phyloP scores from a whole-genome alignment of 192 early-diverging fungal species.

The Coemansia sp. region DNA sequence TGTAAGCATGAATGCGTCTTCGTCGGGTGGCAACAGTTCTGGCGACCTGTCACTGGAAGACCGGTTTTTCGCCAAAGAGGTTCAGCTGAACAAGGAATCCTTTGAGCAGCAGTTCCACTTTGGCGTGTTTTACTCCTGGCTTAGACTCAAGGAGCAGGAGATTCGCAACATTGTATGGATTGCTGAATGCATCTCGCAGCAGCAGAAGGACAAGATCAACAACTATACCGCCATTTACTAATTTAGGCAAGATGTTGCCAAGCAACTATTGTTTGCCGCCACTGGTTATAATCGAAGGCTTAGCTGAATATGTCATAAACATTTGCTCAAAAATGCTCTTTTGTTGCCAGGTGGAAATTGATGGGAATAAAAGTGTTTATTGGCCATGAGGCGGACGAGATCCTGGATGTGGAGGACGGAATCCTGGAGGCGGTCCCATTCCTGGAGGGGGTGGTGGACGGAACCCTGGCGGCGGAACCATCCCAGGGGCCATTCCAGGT shows the following conservation, averaged over 20 bases:
- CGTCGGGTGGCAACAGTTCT: slow-evolving; percentile 10
- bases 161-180: slow-evolving; percentile 99
- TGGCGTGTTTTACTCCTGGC: slow-evolving; percentile 91
- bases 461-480: slow-evolving; percentile 50
- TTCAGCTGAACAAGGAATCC: slow-evolving; percentile 85
- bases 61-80: slow-evolving; percentile 93
- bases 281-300: no score
- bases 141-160: slow-evolving; percentile 98
- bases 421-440: slow-evolving; percentile 54
- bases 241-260: neutral
- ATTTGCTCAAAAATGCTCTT: neutral
- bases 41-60: slow-evolving; percentile 82
- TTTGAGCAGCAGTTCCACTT: slow-evolving; percentile 98
- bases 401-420: slow-evolving; percentile 43
- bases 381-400: slow-evolving; percentile 30
- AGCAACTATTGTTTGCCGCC: no score
- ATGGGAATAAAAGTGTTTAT: neutral
- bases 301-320: neutral
- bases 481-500: slow-evolving; percentile 44
- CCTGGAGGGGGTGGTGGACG: slow-evolving; percentile 21
- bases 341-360: neutral
- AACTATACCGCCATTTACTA: slow-evolving; percentile 93
- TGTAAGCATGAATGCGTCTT: slow-evolving; percentile 35
- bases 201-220: slow-evolving; percentile 92
- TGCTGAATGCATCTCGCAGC: slow-evolving; percentile 97